These are phyloP conservation scores for Suhomyces sp. DNA, from an alignment of 805 yeast species.

Conservation along the genomic window DNA sequence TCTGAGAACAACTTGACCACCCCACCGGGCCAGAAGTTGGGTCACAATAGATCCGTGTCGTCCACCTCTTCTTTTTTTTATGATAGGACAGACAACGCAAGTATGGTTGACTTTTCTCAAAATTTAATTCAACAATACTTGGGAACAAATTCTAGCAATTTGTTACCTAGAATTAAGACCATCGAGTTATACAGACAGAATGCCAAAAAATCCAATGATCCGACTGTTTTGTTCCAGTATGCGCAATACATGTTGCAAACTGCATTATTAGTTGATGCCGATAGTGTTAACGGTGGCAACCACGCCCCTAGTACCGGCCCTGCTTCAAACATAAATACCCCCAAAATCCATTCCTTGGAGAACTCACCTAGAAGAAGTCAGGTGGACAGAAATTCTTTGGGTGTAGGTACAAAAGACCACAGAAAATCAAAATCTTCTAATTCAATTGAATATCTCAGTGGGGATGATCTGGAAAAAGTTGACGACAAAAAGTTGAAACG, in stretches of 20 bases:
- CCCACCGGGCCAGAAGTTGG: conserved; percentile 14
- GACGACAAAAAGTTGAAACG: conserved; percentile 36
- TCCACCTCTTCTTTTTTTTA: conserved; percentile 38
- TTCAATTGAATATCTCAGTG: conserved; percentile 17
- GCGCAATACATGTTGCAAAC: conserved; percentile 90
- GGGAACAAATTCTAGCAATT: conserved; percentile 47
- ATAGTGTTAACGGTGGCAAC: no score
- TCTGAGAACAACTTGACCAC: conserved; percentile 28
- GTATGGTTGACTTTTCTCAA: conserved; percentile 52
- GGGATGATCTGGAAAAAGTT: conserved; percentile 10
- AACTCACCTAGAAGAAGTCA: conserved; percentile 19
- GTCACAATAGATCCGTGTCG: conserved; percentile 37
- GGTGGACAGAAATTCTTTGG: not conserved
- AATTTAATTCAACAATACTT: conserved; percentile 51
- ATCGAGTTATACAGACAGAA: conserved; percentile 83
- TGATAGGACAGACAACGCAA: conserved; percentile 31
- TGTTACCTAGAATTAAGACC: conserved; percentile 77
- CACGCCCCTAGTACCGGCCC: conserved; percentile 3
- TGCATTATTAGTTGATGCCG: conserved; percentile 59
- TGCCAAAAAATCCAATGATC: conserved; percentile 82
- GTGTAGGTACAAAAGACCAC: conserved; percentile 15
- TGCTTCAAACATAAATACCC: conserved; percentile 1
- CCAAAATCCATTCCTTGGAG: conserved; percentile 16
- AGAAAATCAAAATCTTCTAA: conserved; percentile 21
- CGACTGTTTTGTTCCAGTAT: conserved; percentile 81